Evolutionary conservation across 73 alveolate species (phyloP).

Genomic region (Uronychia binucleata): DNA sequence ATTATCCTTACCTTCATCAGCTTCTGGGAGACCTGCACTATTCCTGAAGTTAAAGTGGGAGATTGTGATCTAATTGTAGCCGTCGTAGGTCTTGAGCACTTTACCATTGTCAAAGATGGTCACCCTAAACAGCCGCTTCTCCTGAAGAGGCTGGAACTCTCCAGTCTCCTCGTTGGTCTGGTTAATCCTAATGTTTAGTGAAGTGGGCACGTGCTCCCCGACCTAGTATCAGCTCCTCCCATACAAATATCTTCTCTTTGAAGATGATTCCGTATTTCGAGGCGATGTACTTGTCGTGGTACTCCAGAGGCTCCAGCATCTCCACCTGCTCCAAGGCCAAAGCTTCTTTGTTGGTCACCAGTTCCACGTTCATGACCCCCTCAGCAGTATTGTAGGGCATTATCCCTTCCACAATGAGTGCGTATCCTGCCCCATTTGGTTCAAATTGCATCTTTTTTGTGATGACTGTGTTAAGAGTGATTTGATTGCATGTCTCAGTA

Average conservation of each 20-base stretch:
- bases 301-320: constrained; percentile 80
- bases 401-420: constrained; percentile 66
- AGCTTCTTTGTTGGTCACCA: constrained; percentile 58
- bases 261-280: constrained; percentile 89
- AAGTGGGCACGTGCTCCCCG: background rate
- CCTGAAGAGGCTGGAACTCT: background rate
- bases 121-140: constrained; percentile 33
- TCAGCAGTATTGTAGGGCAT: constrained; percentile 68
- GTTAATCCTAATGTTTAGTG: background rate
- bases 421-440: constrained; percentile 66
- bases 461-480: constrained; percentile 18
- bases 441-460: constrained; percentile 24
- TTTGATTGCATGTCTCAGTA: background rate
- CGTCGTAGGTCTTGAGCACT: constrained; percentile 55
- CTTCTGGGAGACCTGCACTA: constrained; percentile 45
- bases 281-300: constrained; percentile 74
- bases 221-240: background rate
- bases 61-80: constrained; percentile 73
- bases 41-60: constrained; percentile 73
- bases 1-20: constrained; percentile 8
- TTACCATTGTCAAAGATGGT: constrained; percentile 71
- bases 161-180: background rate
- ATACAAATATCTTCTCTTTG: constrained; percentile 82
- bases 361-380: constrained; percentile 66
- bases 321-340: constrained; percentile 61